Conservation (phyloP, 2,329 filamentous ascomycete genomes). For the Sarocladiaceae sp. region DNA sequence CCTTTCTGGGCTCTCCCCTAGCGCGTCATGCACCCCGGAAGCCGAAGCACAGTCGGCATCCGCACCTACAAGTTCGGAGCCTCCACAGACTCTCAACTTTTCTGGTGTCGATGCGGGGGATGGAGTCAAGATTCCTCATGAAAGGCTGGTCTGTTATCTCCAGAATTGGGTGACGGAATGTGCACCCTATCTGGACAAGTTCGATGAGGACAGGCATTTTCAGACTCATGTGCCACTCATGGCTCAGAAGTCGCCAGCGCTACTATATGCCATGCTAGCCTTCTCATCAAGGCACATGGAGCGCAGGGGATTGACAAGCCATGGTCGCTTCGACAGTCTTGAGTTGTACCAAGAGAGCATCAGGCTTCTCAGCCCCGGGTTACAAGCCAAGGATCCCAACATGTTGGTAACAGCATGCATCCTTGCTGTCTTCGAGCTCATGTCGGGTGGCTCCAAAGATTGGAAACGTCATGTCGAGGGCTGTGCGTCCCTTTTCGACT, state of each 20-base stretch:
- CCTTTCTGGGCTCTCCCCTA: slow-evolving; percentile 20
- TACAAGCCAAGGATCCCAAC: slow-evolving; percentile 34
- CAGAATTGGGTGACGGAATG: slow-evolving; percentile 40
- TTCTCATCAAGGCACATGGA: slow-evolving; percentile 50
- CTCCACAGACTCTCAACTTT: slow-evolving; percentile 20
- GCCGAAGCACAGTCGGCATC: slow-evolving; percentile 10
- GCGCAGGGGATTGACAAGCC: slow-evolving; percentile 41
- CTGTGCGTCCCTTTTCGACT: slow-evolving; percentile 48
- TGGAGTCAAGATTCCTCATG: slow-evolving; percentile 15
- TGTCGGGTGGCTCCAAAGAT: slow-evolving; percentile 42
- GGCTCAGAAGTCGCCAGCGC: slow-evolving; percentile 37
- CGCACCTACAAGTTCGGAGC: slow-evolving; percentile 10
- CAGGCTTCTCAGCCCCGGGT: slow-evolving; percentile 30
- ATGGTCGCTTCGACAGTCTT: slow-evolving; percentile 41
- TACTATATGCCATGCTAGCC: slow-evolving; percentile 47
- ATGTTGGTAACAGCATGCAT: slow-evolving; percentile 41
- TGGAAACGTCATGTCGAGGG: slow-evolving; percentile 54
- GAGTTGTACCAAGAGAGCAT: slow-evolving; percentile 45
- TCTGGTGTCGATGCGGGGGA: slow-evolving; percentile 20
- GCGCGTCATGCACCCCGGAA: slow-evolving; percentile 24
- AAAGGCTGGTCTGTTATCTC: slow-evolving; percentile 18
- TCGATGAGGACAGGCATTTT: slow-evolving; percentile 48
- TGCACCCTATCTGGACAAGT: slow-evolving; percentile 48
- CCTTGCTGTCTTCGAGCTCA: slow-evolving; percentile 43
- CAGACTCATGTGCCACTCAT: slow-evolving; percentile 45